phyloP scores from a whole-genome alignment of 2,329 filamentous ascomycete genomes.

The Colletotrichum tofieldiae region DNA sequence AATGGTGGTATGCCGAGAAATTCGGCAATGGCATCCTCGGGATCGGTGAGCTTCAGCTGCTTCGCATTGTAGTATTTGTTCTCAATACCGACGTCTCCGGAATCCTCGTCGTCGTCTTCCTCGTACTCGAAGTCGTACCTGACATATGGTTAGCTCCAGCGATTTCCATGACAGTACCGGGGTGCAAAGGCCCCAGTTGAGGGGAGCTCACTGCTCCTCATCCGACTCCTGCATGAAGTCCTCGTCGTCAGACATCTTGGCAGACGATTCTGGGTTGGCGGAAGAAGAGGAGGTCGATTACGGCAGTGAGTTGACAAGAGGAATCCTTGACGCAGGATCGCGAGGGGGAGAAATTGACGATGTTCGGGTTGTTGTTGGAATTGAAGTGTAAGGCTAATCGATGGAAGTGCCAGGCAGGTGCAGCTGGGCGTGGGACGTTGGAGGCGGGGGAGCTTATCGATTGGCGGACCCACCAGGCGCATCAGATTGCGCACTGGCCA shows the following conservation, averaged over 20 bases:
- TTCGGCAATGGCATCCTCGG: conserved; percentile 90
- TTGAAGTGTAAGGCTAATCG: conserved; percentile 11
- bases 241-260: conserved; percentile 67
- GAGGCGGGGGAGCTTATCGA: conserved; percentile 44
- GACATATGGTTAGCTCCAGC: conserved; percentile 38
- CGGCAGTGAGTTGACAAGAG: not conserved
- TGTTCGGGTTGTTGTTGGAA: conserved; percentile 3
- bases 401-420: conserved; percentile 24
- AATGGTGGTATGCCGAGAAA: conserved; percentile 90
- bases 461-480: conserved; percentile 28
- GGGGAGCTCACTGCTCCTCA: conserved; percentile 58
- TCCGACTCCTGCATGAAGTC: conserved; percentile 66
- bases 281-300: not conserved
- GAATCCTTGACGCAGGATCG: not conserved
- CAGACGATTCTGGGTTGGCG: not conserved
- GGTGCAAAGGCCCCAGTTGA: not conserved
- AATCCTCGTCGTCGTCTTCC: conserved; percentile 89
- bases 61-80: conserved; percentile 99
- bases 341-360: not conserved
- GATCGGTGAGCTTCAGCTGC: conserved; percentile 90
- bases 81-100: conserved; percentile 93
- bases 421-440: conserved; percentile 15
- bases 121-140: conserved; percentile 98
- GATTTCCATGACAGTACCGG: not conserved
- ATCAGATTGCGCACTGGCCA: conserved; percentile 24